Conservation (phyloP, 2,329 filamentous ascomycete genomes). For the Colletotrichum abscissum region DNA sequence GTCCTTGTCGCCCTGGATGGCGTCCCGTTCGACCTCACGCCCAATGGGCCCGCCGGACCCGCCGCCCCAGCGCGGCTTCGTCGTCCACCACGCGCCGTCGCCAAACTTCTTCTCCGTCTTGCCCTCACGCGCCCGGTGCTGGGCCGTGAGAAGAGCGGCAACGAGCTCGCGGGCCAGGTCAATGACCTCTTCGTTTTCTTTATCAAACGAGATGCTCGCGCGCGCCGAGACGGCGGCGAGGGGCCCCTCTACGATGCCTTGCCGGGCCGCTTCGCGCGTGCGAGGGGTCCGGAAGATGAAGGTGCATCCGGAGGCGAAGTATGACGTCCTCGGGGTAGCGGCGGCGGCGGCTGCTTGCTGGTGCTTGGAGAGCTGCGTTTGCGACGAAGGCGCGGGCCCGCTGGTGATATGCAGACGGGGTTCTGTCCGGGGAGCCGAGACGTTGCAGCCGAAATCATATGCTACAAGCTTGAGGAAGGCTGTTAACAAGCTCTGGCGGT, state of each 20-base stretch:
- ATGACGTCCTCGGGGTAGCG: constrained; percentile 55
- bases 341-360: neutral
- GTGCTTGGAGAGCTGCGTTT: constrained; percentile 27
- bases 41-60: constrained; percentile 72
- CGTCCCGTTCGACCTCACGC: constrained; percentile 65
- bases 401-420: constrained; percentile 67
- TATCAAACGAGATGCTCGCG: constrained; percentile 63
- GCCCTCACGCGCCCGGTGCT: constrained; percentile 70
- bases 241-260: constrained; percentile 71
- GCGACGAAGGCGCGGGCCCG: constrained; percentile 42
- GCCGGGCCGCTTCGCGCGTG: constrained; percentile 69
- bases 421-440: constrained; percentile 66
- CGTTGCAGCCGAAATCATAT: constrained; percentile 75
- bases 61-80: constrained; percentile 71
- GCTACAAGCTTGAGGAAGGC: constrained; percentile 73
- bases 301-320: constrained; percentile 68
- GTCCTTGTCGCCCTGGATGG: constrained; percentile 59
- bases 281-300: constrained; percentile 71
- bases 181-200: constrained; percentile 67
- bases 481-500: constrained; percentile 65
- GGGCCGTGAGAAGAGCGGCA: constrained; percentile 70
- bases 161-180: constrained; percentile 72
- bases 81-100: constrained; percentile 71
- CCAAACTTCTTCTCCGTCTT: constrained; percentile 67
- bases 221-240: constrained; percentile 70